Base-by-base conservation (phyloP, 225 moss, liverwort and hornwort genomes). In the Bryum argenteum region DNA sequence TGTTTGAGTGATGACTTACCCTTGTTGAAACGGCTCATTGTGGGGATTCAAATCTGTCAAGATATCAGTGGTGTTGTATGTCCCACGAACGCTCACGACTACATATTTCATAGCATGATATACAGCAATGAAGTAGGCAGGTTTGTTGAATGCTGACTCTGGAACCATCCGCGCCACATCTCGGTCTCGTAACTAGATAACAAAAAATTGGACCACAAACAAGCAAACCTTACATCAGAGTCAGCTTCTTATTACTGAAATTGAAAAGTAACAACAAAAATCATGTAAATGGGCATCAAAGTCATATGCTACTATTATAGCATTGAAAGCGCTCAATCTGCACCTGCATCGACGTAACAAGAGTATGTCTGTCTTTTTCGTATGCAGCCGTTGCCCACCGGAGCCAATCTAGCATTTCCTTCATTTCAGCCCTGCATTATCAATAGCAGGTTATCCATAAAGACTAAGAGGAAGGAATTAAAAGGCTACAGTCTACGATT, bases 11-110 rank as follows among this genome's bases (percentile, higher is more conserved):
- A 41, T 63, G 50, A 69, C 83, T 77, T 64, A 96, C 96, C 96
- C 91, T 59, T 78, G 69, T 54, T 71, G 79, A 67, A 91, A 96
- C 14, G 74, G 69, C 83, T 93, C 90, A 68, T 82, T 89, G 78
- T 90, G 87, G 19, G 96, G 96, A 72, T 79, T 82, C 69, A 96
- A 71, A 66, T 93, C 96, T 47, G 96, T 96, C 70, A 93, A 82
- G n/a, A 96, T 80, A 68, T 96, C 96, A 59, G 85, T 72, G 16
- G 91, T 84, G 60, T 86, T 89, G 78, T 88, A 84, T 5, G 93
- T 96, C 61, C 96, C 96, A 39, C 93, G 89, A 59, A 96, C 84
- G 76, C 91, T 83, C 65, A 93, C 11, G 59, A 96, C 90, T 48
- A 93, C 84, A 73, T 75, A 74, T 62, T 83, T 80, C 55, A 75